Evolutionary conservation across 306 rosid species (phyloP).

Genomic region (Cucurbita argyrosperma): DNA sequence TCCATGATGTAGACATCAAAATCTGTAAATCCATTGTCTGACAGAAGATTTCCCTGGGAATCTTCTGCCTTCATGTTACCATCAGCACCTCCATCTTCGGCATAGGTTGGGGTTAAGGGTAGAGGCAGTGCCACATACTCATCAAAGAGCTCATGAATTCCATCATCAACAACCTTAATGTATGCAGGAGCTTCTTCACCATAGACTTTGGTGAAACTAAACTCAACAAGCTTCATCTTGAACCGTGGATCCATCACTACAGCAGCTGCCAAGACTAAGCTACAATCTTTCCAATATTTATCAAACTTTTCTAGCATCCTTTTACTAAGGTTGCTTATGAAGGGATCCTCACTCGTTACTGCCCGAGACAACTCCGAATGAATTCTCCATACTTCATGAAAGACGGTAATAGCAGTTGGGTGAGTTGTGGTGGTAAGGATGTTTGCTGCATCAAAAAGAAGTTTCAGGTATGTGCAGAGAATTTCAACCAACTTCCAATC

Average conservation of each 20-base stretch:
- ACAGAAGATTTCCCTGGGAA: conserved; percentile 33
- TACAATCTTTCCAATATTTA: conserved; percentile 70
- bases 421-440: conserved; percentile 43
- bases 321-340: conserved; percentile 32
- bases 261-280: conserved; percentile 69
- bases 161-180: conserved; percentile 74
- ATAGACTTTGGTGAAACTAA: conserved; percentile 67
- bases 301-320: conserved; percentile 51
- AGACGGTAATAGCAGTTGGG: conserved; percentile 60
- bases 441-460: conserved; percentile 57
- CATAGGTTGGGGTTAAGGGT: conserved; percentile 73
- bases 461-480: conserved; percentile 56
- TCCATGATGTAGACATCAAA: conserved; percentile 93
- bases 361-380: conserved; percentile 59
- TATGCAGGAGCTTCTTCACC: conserved; percentile 57
- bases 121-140: conserved; percentile 71
- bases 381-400: conserved; percentile 87
- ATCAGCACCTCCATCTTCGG: conserved; percentile 44
- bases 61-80: conserved; percentile 26
- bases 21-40: conserved; percentile 73
- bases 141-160: conserved; percentile 74
- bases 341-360: conserved; percentile 44
- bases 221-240: conserved; percentile 95
- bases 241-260: conserved; percentile 95
- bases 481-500: conserved; percentile 81